Base-by-base conservation (phyloP, 257 asterid genomes). In the Apocynum venetum region DNA sequence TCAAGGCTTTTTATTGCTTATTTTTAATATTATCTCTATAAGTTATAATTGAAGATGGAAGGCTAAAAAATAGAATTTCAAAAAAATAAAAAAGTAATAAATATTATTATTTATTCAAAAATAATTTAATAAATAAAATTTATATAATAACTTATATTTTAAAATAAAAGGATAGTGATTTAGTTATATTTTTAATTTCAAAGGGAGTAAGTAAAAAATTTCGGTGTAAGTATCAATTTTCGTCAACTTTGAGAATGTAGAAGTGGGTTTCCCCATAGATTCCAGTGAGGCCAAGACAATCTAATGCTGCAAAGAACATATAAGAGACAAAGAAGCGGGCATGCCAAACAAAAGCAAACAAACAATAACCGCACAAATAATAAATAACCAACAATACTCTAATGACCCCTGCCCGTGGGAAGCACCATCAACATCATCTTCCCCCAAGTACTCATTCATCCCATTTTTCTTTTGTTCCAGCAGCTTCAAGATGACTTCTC, bases 321-420 rank as follows among this genome's bases (percentile, higher is more conserved):
- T 77, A 81, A 72, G 71, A 72, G 83, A 76, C 83, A 80, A 80
- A 75, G 44, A 36, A n/a, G 20, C 64, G 20, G 76, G 77, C 83
- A 71, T 76, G 77, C 66, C 76, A 74, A 79, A 76, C 83, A 76
- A 70, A 80, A 76, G 84, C 73, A 52, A 78, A 81, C 71, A 55
- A 77, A 71, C 74, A 72, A 68, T 74, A 78, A 65, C 76, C 76
- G 72, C 76, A 65, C 31, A 74, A 60, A 63, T 38, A 77, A 71
- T 57, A 55, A 55, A 15, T 55, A 55, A 57, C 9, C 64, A 49
- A 64, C 12, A 5, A 75, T 15, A 65, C 48, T 63, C 51, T 43
- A 25, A 36, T 46, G 53, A 15, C 57, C 68, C 15, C 10, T 14
- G 67, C 73, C 80, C 63, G 80, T 76, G 80, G 78, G 77, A 76